Percentiles rank a stretch among this genome's conserved stretches.
phyloP scores from a whole-genome alignment of 495 filamentous ascomycete species.

The Hypomontagnella submonticulosa region DNA sequence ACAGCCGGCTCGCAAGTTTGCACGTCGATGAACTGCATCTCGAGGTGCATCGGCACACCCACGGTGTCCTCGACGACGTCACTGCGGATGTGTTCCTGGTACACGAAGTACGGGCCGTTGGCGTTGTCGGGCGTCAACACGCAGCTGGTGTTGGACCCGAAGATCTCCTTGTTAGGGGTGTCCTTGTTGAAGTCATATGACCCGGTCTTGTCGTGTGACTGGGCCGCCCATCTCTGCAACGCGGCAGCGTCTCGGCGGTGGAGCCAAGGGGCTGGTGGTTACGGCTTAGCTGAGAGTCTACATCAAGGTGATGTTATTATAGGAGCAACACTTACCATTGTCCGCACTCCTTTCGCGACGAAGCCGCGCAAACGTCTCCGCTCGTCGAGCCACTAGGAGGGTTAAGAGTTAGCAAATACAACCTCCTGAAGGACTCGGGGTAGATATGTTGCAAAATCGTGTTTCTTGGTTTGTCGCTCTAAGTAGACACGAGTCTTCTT shows the following conservation, averaged over 20 bases:
- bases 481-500: background rate
- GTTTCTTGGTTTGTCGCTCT: background rate
- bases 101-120: slow-evolving; percentile 57
- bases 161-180: slow-evolving; percentile 61
- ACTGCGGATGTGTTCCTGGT: slow-evolving; percentile 61
- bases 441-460: background rate
- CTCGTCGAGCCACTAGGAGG: slow-evolving; percentile 40
- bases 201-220: slow-evolving; percentile 51
- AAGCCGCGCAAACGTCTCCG: slow-evolving; percentile 43
- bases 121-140: slow-evolving; percentile 54
- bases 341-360: slow-evolving; percentile 38
- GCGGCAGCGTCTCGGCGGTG: slow-evolving; percentile 55
- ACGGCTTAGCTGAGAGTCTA: background rate
- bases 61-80: slow-evolving; percentile 59
- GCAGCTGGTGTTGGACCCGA: slow-evolving; percentile 55
- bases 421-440: background rate
- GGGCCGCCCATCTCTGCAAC: slow-evolving; percentile 51
- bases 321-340: slow-evolving; percentile 31
- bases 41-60: slow-evolving; percentile 64
- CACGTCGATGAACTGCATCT: slow-evolving; percentile 67
- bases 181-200: slow-evolving; percentile 51
- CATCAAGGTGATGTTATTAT: background rate
- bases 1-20: slow-evolving; percentile 64
- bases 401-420: slow-evolving; percentile 7
- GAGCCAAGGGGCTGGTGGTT: slow-evolving; percentile 43